These are phyloP conservation scores for Pichia manshurica DNA, from an alignment of 805 yeast species.

Conservation along the genomic window DNA sequence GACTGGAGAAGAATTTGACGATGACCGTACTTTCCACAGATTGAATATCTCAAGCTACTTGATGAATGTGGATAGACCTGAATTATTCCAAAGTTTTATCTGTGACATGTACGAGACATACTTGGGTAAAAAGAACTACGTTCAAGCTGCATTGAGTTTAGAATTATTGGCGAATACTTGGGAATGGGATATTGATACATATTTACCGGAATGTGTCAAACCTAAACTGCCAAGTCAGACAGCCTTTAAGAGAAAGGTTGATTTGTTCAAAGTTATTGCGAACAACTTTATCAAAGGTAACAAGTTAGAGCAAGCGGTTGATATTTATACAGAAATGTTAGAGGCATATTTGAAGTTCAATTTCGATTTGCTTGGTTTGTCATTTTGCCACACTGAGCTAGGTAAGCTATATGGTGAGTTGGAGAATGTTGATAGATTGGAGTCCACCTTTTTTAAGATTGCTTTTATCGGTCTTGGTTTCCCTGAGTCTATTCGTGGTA, in stretches of 20 bases:
- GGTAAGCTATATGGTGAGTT: conserved; percentile 62
- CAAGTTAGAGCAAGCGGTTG: conserved; percentile 74
- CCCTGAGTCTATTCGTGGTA: conserved; percentile 69
- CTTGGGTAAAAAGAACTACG: conserved; percentile 51
- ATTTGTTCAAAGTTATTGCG: conserved; percentile 64
- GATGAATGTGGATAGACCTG: conserved; percentile 73
- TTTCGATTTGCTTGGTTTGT: conserved; percentile 70
- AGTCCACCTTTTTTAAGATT: conserved; percentile 75
- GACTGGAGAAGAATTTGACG: conserved; percentile 75
- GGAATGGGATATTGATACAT: conserved; percentile 59
- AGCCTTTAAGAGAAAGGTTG: conserved; percentile 75
- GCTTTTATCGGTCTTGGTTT: conserved; percentile 80
- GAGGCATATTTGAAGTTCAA: conserved; percentile 67
- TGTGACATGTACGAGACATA: conserved; percentile 67
- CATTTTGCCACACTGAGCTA: conserved; percentile 62
- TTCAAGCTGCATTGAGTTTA: conserved; percentile 79
- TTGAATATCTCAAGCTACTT: conserved; percentile 71
- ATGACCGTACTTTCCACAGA: conserved; percentile 76
- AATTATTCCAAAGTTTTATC: conserved; percentile 71
- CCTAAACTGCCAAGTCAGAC: conserved; percentile 79
- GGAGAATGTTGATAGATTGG: conserved; percentile 62
- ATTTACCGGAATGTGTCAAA: conserved; percentile 49
- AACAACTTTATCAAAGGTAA: conserved; percentile 62
- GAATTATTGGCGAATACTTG: conserved; percentile 73
- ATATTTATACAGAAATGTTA: conserved; percentile 68